Evolutionary conservation across 1,284 basidiomycete species (phyloP), one percentile per base, ranked within the genome.

Genomic region (Tilletia indica): DNA sequence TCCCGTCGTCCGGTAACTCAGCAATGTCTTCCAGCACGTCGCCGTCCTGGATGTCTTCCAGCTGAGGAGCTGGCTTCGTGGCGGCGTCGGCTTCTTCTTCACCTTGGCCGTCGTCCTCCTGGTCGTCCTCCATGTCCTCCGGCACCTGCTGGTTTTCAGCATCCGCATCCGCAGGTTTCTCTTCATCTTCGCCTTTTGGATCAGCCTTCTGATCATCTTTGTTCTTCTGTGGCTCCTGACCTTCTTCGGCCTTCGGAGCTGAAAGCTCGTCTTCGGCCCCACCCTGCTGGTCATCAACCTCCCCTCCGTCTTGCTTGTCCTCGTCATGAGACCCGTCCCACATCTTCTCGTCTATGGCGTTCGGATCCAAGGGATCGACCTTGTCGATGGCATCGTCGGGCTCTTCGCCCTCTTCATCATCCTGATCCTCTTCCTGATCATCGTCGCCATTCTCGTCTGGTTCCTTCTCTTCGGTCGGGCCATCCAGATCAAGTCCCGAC

Each of bases 341-440:
- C 77, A 99, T 87, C 86, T 98, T 98, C 86, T 99, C 96, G 82
- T 99, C 96, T 11, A 97, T 89, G 0, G 91, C 91, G 36, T 90
- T 88, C 8, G 93, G 92, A 85, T 97, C 94, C n/a, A 89, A 87
- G 1, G 90, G 89, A 85, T 97, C 94, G 56, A 97, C 87, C 73
- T 95, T 89, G 38, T 90, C 94, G 36, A 96, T 85, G 72, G 91
- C 90, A 77, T 98, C 95, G 61, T 97, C 93, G 21, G 89, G 88
- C 58, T 88, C 87, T 21, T 85, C 82, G 54, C 91, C 89, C 2
- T 87, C 76, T 25, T 70, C 74, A 1, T 88, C 87, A 0, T 87
- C 85, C 76, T 88, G 88, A 19, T 87, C 87, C 25, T 87, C 88
- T 3, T 89, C 88, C 0, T 89, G 87, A 1, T 88, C 88, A 31